These are phyloP conservation scores for Dactylonectria macrodidyma DNA, from an alignment of 2,329 filamentous ascomycete species.

Conservation along the genomic window DNA sequence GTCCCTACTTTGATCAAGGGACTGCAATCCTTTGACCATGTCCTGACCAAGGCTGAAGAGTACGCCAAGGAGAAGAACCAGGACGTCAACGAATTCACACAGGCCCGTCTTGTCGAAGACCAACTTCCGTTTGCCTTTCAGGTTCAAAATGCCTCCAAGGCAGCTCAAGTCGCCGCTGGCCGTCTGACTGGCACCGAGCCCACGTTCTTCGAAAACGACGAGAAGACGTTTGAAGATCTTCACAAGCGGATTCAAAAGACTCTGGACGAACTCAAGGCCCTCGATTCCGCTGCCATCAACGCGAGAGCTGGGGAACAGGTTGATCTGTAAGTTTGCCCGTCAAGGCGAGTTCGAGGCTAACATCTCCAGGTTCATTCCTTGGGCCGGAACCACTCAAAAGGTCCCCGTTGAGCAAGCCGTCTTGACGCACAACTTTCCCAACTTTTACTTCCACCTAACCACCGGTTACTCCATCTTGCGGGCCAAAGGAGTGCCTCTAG, in stretches of 20 bases:
- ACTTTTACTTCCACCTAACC: conserved; percentile 41
- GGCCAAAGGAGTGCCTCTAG: conserved; percentile 38
- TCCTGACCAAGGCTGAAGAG: conserved; percentile 40
- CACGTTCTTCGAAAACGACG: conserved; percentile 14
- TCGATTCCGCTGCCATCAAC: conserved; percentile 32
- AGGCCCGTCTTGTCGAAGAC: conserved; percentile 39
- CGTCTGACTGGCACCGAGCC: conserved; percentile 38
- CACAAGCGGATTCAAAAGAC: conserved; percentile 37
- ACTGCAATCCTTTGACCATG: conserved; percentile 34
- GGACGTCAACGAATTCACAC: conserved; percentile 30
- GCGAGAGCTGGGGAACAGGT: conserved; percentile 30
- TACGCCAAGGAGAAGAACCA: conserved; percentile 38
- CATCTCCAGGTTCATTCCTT: conserved; percentile 5
- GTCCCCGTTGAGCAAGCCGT: conserved; percentile 31
- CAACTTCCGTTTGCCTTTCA: conserved; percentile 40
- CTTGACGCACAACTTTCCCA: conserved; percentile 32
- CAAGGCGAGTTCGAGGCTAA: background rate
- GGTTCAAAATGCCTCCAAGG: conserved; percentile 38
- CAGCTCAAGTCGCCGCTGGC: conserved; percentile 29
- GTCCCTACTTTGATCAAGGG: conserved; percentile 36
- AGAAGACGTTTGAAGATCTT: conserved; percentile 35
- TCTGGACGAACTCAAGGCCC: conserved; percentile 25
- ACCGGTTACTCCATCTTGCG: conserved; percentile 38
- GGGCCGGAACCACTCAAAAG: conserved; percentile 30
- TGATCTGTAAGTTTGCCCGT: conserved; percentile 28